These are phyloP conservation scores for Manihot esculenta DNA, from an alignment of 441 rosid species.

Conservation along the genomic window DNA sequence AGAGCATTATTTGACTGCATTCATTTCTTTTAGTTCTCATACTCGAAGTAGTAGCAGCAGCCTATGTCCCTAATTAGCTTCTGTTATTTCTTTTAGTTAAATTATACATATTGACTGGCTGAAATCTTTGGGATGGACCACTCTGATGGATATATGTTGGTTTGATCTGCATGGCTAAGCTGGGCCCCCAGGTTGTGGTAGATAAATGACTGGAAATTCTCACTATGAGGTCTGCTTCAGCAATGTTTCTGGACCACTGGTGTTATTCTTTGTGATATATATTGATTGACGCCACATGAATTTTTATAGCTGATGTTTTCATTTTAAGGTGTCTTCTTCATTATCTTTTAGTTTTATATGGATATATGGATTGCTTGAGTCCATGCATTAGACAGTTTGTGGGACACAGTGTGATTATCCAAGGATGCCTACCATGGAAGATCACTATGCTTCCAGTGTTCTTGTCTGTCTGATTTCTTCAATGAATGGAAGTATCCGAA, in stretches of 20 bases:
- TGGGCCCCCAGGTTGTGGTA: no score
- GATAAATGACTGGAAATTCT: neutral
- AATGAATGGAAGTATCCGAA: neutral
- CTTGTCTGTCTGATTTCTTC: neutral
- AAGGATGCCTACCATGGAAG: neutral
- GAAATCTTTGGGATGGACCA: neutral
- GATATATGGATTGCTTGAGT: neutral
- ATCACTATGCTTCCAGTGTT: neutral
- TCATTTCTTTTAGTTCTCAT: no score
- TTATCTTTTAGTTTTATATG: neutral
- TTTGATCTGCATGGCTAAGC: no score
- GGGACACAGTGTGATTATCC: neutral
- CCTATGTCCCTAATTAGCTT: neutral
- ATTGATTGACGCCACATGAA: neutral
- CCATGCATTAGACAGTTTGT: neutral
- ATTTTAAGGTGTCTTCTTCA: neutral
- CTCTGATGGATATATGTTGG: neutral
- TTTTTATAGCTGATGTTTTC: neutral
- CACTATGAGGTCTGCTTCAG: neutral
- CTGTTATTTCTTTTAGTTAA: neutral
- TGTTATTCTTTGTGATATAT: neutral
- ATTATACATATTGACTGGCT: neutral
- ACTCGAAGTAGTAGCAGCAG: no score
- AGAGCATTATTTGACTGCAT: neutral
- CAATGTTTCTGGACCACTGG: neutral